Percentiles rank a stretch among this genome's conserved stretches.
Evolutionary conservation across 108 stramenopile species (phyloP).

Genomic region (Conticribra guillardii): DNA sequence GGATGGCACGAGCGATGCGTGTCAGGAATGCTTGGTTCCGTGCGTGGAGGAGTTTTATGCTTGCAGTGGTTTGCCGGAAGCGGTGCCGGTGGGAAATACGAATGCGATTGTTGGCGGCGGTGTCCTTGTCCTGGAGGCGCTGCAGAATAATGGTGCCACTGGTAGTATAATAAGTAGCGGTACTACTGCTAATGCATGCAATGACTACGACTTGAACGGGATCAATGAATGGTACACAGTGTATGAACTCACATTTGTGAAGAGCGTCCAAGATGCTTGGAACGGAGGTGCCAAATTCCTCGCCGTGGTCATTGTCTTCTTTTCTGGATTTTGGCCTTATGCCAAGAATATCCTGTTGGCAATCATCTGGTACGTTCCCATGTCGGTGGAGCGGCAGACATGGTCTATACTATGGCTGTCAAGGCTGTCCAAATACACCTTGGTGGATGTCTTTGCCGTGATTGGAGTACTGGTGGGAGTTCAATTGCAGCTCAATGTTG

Average conservation of each 20-base stretch:
- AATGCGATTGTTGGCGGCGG: no score
- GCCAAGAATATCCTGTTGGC: constrained; percentile 47
- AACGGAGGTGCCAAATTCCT: constrained; percentile 54
- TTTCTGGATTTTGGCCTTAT: constrained; percentile 57
- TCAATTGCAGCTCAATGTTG: constrained; percentile 50
- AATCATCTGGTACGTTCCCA: constrained; percentile 47
- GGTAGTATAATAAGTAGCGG: neutral
- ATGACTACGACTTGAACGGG: constrained; percentile 23
- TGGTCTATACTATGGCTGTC: constrained; percentile 44
- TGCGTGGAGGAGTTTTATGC: constrained; percentile 34
- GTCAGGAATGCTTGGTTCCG: constrained; percentile 36
- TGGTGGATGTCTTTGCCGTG: constrained; percentile 57
- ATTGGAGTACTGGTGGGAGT: constrained; percentile 48
- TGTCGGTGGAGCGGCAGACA: constrained; percentile 12
- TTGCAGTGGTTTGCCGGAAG: constrained; percentile 39
- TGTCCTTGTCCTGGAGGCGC: neutral
- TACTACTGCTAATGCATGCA: constrained; percentile 26
- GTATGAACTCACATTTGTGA: constrained; percentile 49
- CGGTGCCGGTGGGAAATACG: no score
- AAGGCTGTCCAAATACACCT: constrained; percentile 50
- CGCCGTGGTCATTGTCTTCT: constrained; percentile 47
- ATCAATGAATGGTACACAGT: constrained; percentile 43
- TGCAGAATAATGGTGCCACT: neutral
- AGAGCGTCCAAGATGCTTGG: constrained; percentile 54
- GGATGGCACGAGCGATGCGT: constrained; percentile 33